Evolutionary conservation across 2,329 filamentous ascomycete species (phyloP).

Genomic region (Alternaria ventricosa): DNA sequence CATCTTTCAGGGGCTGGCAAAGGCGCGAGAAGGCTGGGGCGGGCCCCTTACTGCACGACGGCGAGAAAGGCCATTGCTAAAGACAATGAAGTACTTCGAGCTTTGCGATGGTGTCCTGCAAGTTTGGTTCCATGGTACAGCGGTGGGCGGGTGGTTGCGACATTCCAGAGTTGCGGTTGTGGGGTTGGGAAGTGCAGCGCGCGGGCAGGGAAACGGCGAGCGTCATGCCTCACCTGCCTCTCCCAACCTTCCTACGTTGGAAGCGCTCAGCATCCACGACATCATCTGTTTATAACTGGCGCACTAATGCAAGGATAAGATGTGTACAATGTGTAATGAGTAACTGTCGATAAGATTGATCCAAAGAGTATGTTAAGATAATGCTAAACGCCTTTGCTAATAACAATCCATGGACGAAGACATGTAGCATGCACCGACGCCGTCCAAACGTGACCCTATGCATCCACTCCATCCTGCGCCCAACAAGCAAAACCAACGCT

Average conservation of each 20-base stretch:
- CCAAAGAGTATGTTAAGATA: not conserved
- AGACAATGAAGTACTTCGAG: not conserved
- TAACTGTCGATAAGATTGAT: not conserved
- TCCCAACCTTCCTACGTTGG: no score
- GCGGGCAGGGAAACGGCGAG: not conserved
- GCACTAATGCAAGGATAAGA: no score
- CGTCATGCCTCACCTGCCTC: not conserved
- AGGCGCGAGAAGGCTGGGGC: not conserved
- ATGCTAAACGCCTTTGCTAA: not conserved
- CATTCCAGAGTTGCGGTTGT: not conserved
- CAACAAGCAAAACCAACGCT: no score
- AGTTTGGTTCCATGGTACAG: not conserved
- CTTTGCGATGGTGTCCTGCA: not conserved
- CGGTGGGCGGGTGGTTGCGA: not conserved
- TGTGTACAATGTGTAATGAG: no score
- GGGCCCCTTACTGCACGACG: not conserved
- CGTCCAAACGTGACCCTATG: no score
- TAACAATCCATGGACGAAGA: no score
- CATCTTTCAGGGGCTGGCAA: not conserved
- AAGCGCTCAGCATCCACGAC: no score
- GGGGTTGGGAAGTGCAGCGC: not conserved
- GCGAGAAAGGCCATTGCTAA: not conserved
- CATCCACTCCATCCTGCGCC: no score
- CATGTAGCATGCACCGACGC: no score
- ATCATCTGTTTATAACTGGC: no score